These are phyloP conservation scores for Biscogniauxia mediterranea DNA, from an alignment of 2,329 filamentous ascomycete genomes.

Conservation along the genomic window DNA sequence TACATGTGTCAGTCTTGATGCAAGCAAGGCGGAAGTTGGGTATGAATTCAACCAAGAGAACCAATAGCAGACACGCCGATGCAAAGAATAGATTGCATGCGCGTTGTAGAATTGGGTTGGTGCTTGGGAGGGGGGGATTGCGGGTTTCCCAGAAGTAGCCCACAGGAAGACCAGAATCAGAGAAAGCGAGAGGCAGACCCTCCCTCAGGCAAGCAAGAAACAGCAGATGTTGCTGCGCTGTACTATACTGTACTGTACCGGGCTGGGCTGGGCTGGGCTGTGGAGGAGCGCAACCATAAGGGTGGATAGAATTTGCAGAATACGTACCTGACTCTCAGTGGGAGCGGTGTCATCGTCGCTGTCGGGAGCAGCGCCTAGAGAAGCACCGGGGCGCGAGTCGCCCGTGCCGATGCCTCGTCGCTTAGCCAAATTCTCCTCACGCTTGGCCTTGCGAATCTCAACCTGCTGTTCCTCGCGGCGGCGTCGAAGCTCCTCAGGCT, in stretches of 20 bases:
- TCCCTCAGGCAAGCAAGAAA: constrained; percentile 6
- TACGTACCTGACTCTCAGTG: constrained; percentile 89
- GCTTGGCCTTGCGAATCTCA: constrained; percentile 97
- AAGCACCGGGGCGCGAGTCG: constrained; percentile 75
- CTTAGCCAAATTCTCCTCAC: constrained; percentile 98
- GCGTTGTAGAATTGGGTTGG: background rate
- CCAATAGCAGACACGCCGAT: background rate
- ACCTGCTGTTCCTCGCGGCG: constrained; percentile 99
- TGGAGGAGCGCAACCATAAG: background rate
- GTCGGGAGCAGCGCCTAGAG: constrained; percentile 84
- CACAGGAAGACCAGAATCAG: constrained; percentile 2
- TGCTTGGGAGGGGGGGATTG: background rate
- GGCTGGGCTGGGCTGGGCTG: no score
- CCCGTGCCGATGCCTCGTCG: constrained; percentile 87
- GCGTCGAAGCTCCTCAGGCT: constrained; percentile 96
- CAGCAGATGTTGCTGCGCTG: constrained; percentile 5
- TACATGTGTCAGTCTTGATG: constrained; percentile 27
- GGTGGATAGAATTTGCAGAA: constrained; percentile 4
- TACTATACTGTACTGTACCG: no score
- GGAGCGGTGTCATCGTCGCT: constrained; percentile 96
- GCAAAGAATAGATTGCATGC: background rate
- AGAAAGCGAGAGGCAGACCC: no score
- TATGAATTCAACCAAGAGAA: background rate
- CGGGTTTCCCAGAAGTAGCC: constrained; percentile 4
- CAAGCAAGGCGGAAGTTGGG: background rate